These are phyloP conservation scores for Zoysia japonica DNA, from an alignment of 176 grass and related monocot genomes.

Conservation along the genomic window DNA sequence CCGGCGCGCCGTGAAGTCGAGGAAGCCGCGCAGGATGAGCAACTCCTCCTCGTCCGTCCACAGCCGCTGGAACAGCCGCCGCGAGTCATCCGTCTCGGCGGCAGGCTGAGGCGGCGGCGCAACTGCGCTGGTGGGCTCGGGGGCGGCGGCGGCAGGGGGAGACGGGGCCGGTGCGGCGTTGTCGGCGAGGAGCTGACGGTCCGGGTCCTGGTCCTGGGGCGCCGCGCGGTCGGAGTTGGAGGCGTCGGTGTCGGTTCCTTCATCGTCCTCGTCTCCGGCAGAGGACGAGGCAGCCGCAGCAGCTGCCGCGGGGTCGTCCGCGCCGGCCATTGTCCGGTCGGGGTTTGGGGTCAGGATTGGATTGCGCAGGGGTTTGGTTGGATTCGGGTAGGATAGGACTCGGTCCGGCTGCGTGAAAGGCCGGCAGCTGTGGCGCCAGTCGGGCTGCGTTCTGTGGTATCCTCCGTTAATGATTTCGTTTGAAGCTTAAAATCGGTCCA, in stretches of 20 bases:
- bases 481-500: no score
- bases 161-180: conserved; percentile 4
- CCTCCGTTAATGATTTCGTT: no score
- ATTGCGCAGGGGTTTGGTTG: conserved; percentile 32
- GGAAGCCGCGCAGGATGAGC: conserved; percentile 76
- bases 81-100: conserved; percentile 57
- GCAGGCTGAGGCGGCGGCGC: background rate
- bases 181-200: conserved; percentile 28
- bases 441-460: background rate
- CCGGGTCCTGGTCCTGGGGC: background rate
- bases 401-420: background rate
- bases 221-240: conserved; percentile 24
- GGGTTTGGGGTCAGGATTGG: conserved; percentile 33
- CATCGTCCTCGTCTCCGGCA: conserved; percentile 49
- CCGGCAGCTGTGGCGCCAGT: background rate
- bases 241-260: conserved; percentile 42
- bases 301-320: conserved; percentile 31
- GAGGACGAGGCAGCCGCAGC: conserved; percentile 49
- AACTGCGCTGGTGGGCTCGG: conserved; percentile 1
- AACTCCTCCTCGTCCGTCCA: conserved; percentile 97
- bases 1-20: conserved; percentile 82
- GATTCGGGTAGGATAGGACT: conserved; percentile 29
- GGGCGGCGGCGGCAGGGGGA: background rate
- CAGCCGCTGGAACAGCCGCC: conserved; percentile 84
- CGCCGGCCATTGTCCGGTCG: conserved; percentile 41